Evolutionary conservation across 352 stramenopile genomes (phyloP).

Genomic region (Phytophthora palmivora): DNA sequence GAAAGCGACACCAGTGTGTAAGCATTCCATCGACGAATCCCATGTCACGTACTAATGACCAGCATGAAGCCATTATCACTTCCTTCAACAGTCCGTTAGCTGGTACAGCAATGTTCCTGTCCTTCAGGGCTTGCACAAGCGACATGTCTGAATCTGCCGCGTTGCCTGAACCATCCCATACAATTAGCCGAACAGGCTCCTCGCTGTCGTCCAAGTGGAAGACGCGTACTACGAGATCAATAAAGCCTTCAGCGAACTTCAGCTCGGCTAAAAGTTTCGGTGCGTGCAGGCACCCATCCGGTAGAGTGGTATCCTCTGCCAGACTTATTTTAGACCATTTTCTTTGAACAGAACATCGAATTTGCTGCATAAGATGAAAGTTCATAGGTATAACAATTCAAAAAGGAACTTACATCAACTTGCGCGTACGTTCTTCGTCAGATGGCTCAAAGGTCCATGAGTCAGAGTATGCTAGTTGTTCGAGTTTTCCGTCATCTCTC

Average conservation of each 20-base stretch:
- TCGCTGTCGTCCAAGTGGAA: constrained; percentile 47
- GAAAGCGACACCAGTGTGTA: constrained; percentile 72
- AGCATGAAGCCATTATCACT: constrained; percentile 75
- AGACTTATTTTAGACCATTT: constrained; percentile 56
- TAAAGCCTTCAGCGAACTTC: constrained; percentile 54
- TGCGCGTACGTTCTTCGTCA: constrained; percentile 50
- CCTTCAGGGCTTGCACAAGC: constrained; percentile 31
- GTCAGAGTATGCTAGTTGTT: constrained; percentile 57
- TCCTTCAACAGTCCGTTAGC: constrained; percentile 57
- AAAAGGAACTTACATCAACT: constrained; percentile 45
- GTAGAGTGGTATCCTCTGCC: constrained; percentile 53
- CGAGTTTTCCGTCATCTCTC: constrained; percentile 30
- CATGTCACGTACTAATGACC: constrained; percentile 61
- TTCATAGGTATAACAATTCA: background rate
- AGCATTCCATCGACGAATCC: constrained; percentile 52
- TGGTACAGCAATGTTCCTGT: constrained; percentile 29
- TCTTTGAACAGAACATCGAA: constrained; percentile 32
- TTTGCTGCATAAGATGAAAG: background rate
- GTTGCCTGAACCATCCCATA: constrained; percentile 77
- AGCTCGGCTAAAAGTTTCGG: constrained; percentile 53
- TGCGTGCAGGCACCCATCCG: constrained; percentile 50
- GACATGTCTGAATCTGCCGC: constrained; percentile 13
- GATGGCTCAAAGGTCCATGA: constrained; percentile 71
- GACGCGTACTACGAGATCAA: constrained; percentile 70
- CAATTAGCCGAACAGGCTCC: constrained; percentile 46